Evolutionary conservation across 495 filamentous ascomycete species (phyloP).

Genomic region (Haplographium delicatum): DNA sequence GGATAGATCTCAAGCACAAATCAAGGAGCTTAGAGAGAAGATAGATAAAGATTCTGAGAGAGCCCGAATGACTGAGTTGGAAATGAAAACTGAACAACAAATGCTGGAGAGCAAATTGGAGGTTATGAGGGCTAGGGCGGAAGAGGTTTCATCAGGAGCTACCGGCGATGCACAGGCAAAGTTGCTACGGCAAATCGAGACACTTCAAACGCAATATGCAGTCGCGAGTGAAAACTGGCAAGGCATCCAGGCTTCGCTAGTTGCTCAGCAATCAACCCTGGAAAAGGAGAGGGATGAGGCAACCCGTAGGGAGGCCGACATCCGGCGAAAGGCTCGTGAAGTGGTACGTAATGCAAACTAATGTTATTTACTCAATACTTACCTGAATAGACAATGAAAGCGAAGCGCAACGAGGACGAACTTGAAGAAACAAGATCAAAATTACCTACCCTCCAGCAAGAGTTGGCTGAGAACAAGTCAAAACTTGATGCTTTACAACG

Average conservation of each 20-base stretch:
- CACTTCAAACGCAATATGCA: slow-evolving; percentile 90
- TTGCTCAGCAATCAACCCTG: slow-evolving; percentile 63
- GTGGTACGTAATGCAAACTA: slow-evolving; percentile 58
- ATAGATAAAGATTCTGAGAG: slow-evolving; percentile 71
- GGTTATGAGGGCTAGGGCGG: slow-evolving; percentile 73
- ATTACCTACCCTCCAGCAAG: slow-evolving; percentile 53
- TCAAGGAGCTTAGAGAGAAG: slow-evolving; percentile 63
- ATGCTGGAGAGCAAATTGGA: slow-evolving; percentile 88
- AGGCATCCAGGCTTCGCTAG: slow-evolving; percentile 78
- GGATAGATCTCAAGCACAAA: slow-evolving; percentile 64
- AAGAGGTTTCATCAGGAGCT: slow-evolving; percentile 82
- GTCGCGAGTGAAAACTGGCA: slow-evolving; percentile 97
- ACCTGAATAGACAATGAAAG: slow-evolving; percentile 58
- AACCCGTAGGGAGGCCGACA: slow-evolving; percentile 74
- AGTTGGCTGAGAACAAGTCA: slow-evolving; percentile 51
- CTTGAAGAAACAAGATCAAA: slow-evolving; percentile 65
- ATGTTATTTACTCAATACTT: slow-evolving; percentile 2
- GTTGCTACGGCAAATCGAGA: slow-evolving; percentile 89
- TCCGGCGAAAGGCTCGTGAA: slow-evolving; percentile 82
- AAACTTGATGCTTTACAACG: slow-evolving; percentile 59
- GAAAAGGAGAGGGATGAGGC: slow-evolving; percentile 90
- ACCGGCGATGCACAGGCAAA: slow-evolving; percentile 84
- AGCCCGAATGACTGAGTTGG: slow-evolving; percentile 62
- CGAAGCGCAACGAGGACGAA: slow-evolving; percentile 75
- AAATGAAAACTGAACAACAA: slow-evolving; percentile 77